A percentile compares a stretch with the other conserved stretches of the same genome.
Conservation (phyloP, 1,284 basidiomycete genomes). For the Austroboletus novae-zelandiae region DNA sequence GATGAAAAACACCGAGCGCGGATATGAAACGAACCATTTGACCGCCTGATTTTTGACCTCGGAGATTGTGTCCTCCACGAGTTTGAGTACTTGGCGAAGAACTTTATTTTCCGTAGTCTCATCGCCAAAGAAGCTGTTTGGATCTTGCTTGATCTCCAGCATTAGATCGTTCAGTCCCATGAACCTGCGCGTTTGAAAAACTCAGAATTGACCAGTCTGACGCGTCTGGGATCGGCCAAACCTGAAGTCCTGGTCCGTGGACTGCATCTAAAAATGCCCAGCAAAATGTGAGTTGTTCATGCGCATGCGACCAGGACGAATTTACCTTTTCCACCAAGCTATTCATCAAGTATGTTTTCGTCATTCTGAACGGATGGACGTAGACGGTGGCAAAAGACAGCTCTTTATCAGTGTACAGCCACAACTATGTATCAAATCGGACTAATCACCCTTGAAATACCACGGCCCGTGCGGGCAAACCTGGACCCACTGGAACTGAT, state of each 20-base stretch:
- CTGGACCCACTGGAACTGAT: no score
- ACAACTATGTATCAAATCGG: conserved; percentile 8
- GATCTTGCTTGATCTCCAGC: conserved; percentile 79
- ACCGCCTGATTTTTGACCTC: conserved; percentile 99
- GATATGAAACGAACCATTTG: conserved; percentile 65
- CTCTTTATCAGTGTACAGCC: conserved; percentile 19
- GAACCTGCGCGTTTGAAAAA: conserved; percentile 52
- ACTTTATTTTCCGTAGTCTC: conserved; percentile 81
- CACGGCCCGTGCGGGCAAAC: no score
- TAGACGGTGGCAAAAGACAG: not conserved
- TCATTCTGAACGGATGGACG: conserved; percentile 50
- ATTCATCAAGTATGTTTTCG: conserved; percentile 79
- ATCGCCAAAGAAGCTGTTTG: conserved; percentile 70
- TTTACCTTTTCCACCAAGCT: conserved; percentile 74
- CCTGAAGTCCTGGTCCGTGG: conserved; percentile 81
- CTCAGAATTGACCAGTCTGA: conserved; percentile 18
- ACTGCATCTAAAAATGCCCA: conserved; percentile 62
- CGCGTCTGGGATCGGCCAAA: conserved; percentile 36
- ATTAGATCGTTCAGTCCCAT: conserved; percentile 94
- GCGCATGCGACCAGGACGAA: not conserved
- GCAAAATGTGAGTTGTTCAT: conserved; percentile 9
- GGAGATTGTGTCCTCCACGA: conserved; percentile 91
- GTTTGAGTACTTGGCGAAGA: conserved; percentile 73
- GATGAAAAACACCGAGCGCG: not conserved
- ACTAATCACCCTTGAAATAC: no score